Base-by-base conservation (phyloP, 2,329 filamentous ascomycete species). In the Gnomoniopsis smithogilvyi region DNA sequence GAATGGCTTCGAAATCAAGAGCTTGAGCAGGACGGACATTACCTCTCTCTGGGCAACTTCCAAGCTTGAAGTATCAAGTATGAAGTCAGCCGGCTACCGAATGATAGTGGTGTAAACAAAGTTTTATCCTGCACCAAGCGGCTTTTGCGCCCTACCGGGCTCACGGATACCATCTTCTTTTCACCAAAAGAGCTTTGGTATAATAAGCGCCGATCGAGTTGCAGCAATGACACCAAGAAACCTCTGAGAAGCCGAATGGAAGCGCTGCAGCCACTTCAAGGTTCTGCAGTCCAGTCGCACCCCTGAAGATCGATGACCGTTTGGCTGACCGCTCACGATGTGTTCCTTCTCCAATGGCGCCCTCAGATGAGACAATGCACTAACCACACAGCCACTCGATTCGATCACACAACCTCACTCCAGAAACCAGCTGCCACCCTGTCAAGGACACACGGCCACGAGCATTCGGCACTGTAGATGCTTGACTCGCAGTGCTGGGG, bases 401-500 rank as follows among this genome's bases (percentile, higher is more conserved):
- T 36, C 21, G 36, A 45, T 33, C 51, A n/a, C 24, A 54, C 51
- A 30, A 19, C 26, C 46, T 26, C 14, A 55, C 53, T 48, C 60
- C 38, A 49, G 36, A 30, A 38, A 38, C 34, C 34, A 38, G 34
- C 34, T 41, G 38, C 12, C n/a, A 3, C 3, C 38, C 38, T 15
- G 12, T 15, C 12, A 41, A n/a, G n/a, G n/a, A 41, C 38, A 46
- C 8, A 22, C 3, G 19, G 8, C 4, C 26, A 4, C 8, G 26
- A 21, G 17, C 41, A 17, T 21, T 21, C 17, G 41, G 41, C 34
- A 22, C 52, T 58, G 54, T 56, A 46, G 54, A 56, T 46, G 51
- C 46, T 48, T 38, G 49, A 46, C 43, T 52, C 33, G 52, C 52
- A 51, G 53, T 10, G 30, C 38, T 50, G 49, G 30, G 43, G 26